Percentiles rank a stretch among this genome's conserved stretches.
Evolutionary conservation across 2,329 filamentous ascomycete species (phyloP).

Genomic region (Fusarium sp.): DNA sequence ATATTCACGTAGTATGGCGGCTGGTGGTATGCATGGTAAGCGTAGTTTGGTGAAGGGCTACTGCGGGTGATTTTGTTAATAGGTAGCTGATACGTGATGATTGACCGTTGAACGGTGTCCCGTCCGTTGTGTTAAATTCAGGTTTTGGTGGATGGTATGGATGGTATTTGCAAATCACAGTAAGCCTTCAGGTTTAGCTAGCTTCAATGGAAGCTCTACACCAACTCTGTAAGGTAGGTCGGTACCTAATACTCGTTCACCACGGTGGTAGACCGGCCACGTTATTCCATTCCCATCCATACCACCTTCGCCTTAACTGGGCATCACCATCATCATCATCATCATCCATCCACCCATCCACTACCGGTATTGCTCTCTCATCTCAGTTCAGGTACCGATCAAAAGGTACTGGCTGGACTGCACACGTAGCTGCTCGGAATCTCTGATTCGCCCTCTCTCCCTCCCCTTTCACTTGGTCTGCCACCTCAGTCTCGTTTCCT

Average conservation of each 20-base stretch:
- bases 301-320: conserved; percentile 5
- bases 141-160: background rate
- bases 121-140: background rate
- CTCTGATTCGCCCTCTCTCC: conserved; percentile 6
- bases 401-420: background rate
- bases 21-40: conserved; percentile 1
- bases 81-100: background rate
- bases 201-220: conserved; percentile 1
- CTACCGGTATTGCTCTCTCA: background rate
- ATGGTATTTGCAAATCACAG: conserved; percentile 1
- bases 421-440: background rate
- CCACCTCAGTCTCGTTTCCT: conserved; percentile 10
- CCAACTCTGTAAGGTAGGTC: conserved; percentile 9
- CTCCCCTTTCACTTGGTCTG: background rate
- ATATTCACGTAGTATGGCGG: background rate
- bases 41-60: background rate
- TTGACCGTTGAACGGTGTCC: background rate
- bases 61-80: background rate
- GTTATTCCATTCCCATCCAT: conserved; percentile 23
- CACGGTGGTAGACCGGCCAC: conserved; percentile 13
- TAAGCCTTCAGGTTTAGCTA: background rate
- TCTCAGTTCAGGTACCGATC: conserved; percentile 28
- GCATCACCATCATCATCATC: conserved; percentile 4
- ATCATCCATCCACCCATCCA: background rate
- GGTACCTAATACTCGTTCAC: background rate